Conservation (phyloP, 768 basidiomycete species). For the Lactifluus rugatus region DNA sequence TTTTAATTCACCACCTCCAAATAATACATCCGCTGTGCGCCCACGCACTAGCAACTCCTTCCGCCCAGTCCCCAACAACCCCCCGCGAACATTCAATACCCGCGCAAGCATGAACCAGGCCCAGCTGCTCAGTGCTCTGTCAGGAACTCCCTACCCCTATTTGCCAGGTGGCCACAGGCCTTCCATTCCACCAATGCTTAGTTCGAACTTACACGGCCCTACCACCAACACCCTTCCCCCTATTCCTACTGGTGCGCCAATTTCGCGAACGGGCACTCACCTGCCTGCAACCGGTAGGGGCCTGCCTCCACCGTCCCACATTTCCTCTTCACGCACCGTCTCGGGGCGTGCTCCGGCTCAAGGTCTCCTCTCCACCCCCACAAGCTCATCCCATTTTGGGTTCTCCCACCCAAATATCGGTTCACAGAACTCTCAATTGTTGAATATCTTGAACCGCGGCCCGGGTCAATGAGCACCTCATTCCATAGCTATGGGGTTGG, state of each 20-base stretch:
- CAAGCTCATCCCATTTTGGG: neutral
- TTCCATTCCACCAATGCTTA: constrained; percentile 7
- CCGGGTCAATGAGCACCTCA: constrained; percentile 9
- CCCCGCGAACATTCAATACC: constrained; percentile 15
- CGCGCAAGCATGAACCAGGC: constrained; percentile 45
- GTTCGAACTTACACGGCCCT: neutral
- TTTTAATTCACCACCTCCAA: constrained; percentile 10
- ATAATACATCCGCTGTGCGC: constrained; percentile 28
- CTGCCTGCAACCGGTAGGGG: neutral
- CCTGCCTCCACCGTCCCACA: constrained; percentile 12
- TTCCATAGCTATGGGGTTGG: neutral
- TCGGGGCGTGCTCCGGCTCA: neutral
- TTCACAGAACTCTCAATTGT: constrained; percentile 4
- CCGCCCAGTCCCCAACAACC: constrained; percentile 20
- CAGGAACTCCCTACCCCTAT: constrained; percentile 24
- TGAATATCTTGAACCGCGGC: constrained; percentile 16
- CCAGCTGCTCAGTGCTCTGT: constrained; percentile 39
- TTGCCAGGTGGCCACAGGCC: constrained; percentile 6
- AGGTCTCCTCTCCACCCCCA: neutral
- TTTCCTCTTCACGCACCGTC: constrained; percentile 4
- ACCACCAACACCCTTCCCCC: neutral
- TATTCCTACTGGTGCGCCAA: constrained; percentile 9
- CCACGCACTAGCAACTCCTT: constrained; percentile 31
- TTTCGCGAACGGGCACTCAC: constrained; percentile 8
- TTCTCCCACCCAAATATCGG: neutral